Evolutionary conservation across 139 green algal species (phyloP).

Genomic region (Tetraselmis chui): DNA sequence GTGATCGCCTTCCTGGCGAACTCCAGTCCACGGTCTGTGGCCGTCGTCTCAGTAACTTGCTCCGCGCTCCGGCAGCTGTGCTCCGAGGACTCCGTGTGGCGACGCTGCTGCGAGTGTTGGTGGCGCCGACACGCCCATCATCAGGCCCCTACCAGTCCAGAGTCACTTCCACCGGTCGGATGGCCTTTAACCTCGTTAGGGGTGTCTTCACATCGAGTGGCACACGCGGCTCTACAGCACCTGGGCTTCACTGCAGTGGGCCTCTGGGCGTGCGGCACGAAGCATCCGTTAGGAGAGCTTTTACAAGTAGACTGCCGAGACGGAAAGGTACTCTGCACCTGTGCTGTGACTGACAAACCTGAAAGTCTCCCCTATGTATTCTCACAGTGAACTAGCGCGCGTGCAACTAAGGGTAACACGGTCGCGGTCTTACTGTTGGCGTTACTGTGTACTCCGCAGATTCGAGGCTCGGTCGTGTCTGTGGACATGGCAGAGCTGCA

Average conservation of each 20-base stretch:
- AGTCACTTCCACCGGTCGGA: too few species aligned
- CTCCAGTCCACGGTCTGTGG: neutral
- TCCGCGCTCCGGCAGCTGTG: neutral
- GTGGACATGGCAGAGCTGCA: too few species aligned
- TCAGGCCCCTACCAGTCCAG: neutral
- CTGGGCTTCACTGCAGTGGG: neutral
- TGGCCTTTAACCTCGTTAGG: neutral
- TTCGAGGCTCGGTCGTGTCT: too few species aligned
- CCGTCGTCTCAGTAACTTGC: neutral
- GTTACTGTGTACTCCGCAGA: too few species aligned
- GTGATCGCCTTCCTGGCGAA: neutral
- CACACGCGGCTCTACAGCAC: neutral
- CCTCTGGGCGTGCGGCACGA: neutral
- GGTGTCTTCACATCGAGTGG: neutral
- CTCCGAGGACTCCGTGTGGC: neutral
- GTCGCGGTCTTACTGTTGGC: too few species aligned
- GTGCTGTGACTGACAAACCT: neutral
- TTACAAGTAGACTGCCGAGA: neutral
- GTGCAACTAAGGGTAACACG: neutral
- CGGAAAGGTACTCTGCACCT: neutral
- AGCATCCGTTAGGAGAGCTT: neutral
- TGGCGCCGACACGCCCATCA: neutral
- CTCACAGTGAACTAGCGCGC: neutral
- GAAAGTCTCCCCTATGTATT: neutral
- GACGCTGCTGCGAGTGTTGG: neutral